A percentile compares a stretch with the other conserved stretches of the same genome.
These are phyloP conservation scores for Botryotinia convoluta DNA, from an alignment of 2,329 filamentous ascomycete genomes.

Conservation along the genomic window DNA sequence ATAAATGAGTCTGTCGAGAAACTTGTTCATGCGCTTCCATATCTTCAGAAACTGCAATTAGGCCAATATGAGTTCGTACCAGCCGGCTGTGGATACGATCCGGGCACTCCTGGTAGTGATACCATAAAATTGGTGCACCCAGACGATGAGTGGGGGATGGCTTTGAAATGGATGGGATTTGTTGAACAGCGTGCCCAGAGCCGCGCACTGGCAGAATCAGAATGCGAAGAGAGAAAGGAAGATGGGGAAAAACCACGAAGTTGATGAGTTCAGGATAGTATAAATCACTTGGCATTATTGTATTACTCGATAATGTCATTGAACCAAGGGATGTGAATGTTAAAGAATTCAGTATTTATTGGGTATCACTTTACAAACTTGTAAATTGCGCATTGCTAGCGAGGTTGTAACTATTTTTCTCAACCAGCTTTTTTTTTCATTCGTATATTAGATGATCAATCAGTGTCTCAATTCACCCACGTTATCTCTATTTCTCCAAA, in stretches of 20 bases:
- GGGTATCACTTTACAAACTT: too few relatives aligned
- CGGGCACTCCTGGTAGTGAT: neutral
- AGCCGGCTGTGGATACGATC: neutral
- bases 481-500: neutral
- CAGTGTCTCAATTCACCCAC: neutral
- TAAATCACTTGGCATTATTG: neutral
- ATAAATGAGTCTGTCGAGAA: neutral
- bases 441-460: too few relatives aligned
- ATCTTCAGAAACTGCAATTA: neutral
- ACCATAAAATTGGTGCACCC: neutral
- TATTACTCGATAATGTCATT: accelerated
- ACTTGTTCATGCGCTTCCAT: neutral
- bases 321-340: too few relatives aligned
- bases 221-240: neutral
- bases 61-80: neutral
- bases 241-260: neutral
- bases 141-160: neutral
- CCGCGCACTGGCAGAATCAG: neutral
- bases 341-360: too few relatives aligned
- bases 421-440: too few relatives aligned
- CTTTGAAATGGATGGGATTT: neutral
- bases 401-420: too few relatives aligned
- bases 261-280: neutral
- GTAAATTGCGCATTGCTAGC: too few relatives aligned
- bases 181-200: neutral